A percentile compares a stretch with the other conserved stretches of the same genome.
phyloP scores from a whole-genome alignment of 257 asterid genomes.

The Anisodus acutangulus region DNA sequence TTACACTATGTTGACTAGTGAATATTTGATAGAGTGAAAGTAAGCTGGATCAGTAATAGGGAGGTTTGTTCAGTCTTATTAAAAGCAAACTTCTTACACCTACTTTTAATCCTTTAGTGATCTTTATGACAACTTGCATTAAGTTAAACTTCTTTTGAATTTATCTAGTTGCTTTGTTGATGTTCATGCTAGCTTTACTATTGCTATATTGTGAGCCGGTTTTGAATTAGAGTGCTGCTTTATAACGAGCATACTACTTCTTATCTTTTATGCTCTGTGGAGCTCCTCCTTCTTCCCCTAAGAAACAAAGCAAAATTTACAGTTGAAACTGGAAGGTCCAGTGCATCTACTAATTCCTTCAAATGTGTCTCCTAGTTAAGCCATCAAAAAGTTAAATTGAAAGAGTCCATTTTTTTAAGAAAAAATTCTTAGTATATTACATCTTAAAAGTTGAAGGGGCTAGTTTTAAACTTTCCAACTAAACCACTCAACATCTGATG shows the following conservation, averaged over 20 bases:
- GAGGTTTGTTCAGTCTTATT: slow-evolving; percentile 3
- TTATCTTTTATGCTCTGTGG: neutral
- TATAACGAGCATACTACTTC: neutral
- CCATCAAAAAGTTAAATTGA: neutral
- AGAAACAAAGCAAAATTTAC: neutral
- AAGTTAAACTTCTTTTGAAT: neutral
- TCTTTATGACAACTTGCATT: slow-evolving; percentile 21
- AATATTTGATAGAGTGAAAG: slow-evolving; percentile 14
- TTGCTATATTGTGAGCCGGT: slow-evolving; percentile 9
- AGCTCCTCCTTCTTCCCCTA: neutral
- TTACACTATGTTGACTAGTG: neutral
- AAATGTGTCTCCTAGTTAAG: neutral
- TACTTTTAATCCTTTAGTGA: neutral
- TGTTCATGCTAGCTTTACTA: slow-evolving; percentile 16
- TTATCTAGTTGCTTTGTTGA: slow-evolving; percentile 10
- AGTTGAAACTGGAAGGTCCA: slow-evolving; percentile 1
- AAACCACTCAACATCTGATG: slow-evolving; percentile 6
- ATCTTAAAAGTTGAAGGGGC: neutral
- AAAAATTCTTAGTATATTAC: neutral
- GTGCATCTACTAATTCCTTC: slow-evolving; percentile 16
- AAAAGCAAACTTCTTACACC: neutral
- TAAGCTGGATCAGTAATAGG: neutral
- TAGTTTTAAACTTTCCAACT: neutral
- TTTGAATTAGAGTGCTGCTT: slow-evolving; percentile 19
- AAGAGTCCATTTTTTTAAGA: neutral